Percentiles rank a stretch among this genome's conserved stretches.
Conservation (phyloP, 148 eudicot genomes). For the Selenicereus undatus region DNA sequence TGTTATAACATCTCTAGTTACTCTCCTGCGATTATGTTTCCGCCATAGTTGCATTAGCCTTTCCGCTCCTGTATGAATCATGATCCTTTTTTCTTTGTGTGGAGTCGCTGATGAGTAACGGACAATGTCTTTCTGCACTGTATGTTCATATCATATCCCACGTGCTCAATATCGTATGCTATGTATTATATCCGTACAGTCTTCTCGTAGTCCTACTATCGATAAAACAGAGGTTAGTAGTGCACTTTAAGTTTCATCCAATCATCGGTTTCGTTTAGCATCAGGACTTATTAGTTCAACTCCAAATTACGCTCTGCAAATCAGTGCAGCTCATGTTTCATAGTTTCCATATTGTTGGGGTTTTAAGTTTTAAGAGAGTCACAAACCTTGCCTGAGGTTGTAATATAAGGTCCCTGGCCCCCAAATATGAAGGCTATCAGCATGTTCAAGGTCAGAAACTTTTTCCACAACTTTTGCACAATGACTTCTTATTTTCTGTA, state of each 20-base stretch:
- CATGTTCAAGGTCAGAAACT: no score
- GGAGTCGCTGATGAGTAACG: neutral
- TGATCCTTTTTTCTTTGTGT: neutral
- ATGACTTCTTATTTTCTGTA: no score
- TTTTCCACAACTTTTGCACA: no score
- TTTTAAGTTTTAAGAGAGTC: neutral
- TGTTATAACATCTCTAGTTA: neutral
- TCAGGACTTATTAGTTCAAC: neutral
- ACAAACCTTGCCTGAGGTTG: neutral
- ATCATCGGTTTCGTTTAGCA: neutral
- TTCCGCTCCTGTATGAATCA: neutral
- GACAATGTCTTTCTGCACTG: neutral
- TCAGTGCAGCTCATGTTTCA: neutral
- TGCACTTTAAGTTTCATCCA: neutral
- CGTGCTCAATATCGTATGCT: neutral
- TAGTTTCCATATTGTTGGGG: neutral
- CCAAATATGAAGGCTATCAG: no score
- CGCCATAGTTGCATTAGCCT: neutral
- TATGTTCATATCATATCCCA: neutral
- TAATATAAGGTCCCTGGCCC: neutral
- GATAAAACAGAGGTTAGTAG: no score
- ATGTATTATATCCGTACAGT: neutral
- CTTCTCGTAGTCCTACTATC: neutral
- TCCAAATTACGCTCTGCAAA: neutral
- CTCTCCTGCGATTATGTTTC: neutral